Conservation (phyloP, 192 early-diverging fungal species). For the Entomortierella lignicola region DNA sequence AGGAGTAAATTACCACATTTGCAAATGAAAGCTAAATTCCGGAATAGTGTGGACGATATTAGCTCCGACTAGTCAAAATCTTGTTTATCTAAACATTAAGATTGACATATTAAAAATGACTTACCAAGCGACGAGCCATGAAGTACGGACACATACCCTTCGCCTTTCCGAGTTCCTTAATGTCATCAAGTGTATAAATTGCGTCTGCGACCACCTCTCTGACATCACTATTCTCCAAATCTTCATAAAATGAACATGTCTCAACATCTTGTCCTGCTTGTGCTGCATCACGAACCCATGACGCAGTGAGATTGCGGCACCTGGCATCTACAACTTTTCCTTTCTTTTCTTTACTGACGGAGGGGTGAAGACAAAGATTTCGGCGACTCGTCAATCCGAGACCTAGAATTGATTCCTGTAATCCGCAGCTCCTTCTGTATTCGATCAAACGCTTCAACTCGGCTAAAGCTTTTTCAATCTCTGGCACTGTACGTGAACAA, state of each 20-base stretch:
- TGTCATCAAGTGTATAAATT: slow-evolving; percentile 97
- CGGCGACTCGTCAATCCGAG: slow-evolving; percentile 93
- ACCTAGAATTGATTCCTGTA: slow-evolving; percentile 86
- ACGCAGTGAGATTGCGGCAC: slow-evolving; percentile 92
- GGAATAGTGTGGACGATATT: background rate
- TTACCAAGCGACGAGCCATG: slow-evolving; percentile 84
- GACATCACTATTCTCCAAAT: slow-evolving; percentile 72
- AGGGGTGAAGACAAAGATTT: slow-evolving; percentile 95
- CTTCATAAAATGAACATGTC: slow-evolving; percentile 56
- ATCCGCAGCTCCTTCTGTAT: slow-evolving; percentile 78
- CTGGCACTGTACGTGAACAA: slow-evolving; percentile 99
- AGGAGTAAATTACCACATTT: slow-evolving; percentile 98
- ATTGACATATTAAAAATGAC: background rate
- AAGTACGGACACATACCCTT: slow-evolving; percentile 95
- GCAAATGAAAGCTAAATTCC: slow-evolving; percentile 77
- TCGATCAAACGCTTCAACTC: slow-evolving; percentile 94
- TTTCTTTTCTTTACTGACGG: slow-evolving; percentile 87
- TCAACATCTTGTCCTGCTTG: slow-evolving; percentile 52
- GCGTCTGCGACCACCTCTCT: slow-evolving; percentile 79
- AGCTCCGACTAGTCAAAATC: background rate
- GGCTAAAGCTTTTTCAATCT: slow-evolving; percentile 98
- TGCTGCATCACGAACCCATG: slow-evolving; percentile 89
- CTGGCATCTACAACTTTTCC: slow-evolving; percentile 89
- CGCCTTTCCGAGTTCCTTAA: slow-evolving; percentile 81
- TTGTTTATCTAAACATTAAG: no score